Evolutionary conservation across 345 rosid species (phyloP).

Genomic region (Triadica sebifera): DNA sequence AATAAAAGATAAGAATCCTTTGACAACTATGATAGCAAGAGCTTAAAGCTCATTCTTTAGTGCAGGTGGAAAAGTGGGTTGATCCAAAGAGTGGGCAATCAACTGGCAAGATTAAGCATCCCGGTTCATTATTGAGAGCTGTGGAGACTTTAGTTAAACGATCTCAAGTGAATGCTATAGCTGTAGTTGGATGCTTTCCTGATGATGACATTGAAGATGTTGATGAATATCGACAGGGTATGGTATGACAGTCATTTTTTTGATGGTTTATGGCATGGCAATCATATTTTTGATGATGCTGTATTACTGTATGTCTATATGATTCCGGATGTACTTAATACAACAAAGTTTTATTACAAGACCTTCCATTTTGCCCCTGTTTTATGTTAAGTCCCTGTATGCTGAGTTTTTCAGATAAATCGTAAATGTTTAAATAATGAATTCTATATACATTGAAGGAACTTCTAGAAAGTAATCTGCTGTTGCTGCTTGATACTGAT

Average conservation of each 20-base stretch:
- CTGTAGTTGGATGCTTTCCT: constrained; percentile 55
- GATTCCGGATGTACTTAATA: background rate
- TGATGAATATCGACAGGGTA: constrained; percentile 52
- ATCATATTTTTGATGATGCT: background rate
- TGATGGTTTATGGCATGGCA: constrained; percentile 29
- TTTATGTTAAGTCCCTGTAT: background rate
- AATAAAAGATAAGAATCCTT: background rate
- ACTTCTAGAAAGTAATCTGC: background rate
- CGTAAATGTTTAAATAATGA: background rate
- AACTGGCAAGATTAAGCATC: constrained; percentile 57
- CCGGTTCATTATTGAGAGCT: constrained; percentile 46
- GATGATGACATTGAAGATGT: constrained; percentile 52
- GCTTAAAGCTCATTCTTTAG: background rate
- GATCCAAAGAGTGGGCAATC: constrained; percentile 56
- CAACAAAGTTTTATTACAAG: background rate
- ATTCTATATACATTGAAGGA: background rate
- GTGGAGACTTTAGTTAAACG: constrained; percentile 39
- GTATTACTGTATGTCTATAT: background rate
- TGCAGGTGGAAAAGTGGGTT: constrained; percentile 58
- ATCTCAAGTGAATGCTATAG: constrained; percentile 52
- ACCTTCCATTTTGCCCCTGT: background rate
- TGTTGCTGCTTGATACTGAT: background rate
- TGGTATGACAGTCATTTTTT: constrained; percentile 30
- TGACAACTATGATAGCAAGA: background rate
- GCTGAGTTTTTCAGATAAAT: background rate